These are phyloP conservation scores for Paracamarosporium sp. DNA, from an alignment of 2,329 filamentous ascomycete species.

Conservation along the genomic window DNA sequence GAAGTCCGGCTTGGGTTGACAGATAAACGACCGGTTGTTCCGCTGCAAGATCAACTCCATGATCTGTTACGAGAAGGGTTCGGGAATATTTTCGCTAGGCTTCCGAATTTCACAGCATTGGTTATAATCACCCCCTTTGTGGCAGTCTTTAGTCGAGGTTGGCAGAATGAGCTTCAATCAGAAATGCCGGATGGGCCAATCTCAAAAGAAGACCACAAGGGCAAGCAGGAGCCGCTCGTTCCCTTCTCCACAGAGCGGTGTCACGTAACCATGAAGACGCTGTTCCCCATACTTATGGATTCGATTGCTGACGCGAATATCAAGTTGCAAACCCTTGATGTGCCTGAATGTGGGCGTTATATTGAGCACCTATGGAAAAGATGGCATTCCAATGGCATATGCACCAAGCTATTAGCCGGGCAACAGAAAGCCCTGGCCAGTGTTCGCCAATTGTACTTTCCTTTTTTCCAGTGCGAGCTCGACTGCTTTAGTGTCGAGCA, in stretches of 20 bases:
- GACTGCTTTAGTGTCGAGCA: neutral
- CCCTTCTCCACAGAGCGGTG: neutral
- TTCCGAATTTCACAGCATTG: conserved; percentile 1
- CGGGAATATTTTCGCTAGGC: neutral
- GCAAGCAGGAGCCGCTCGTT: neutral
- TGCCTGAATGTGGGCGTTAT: no score
- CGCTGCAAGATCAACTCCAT: neutral
- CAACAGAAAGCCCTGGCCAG: neutral
- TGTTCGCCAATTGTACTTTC: neutral
- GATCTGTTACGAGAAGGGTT: neutral
- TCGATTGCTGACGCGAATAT: neutral
- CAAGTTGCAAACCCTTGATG: neutral
- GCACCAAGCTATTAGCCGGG: neutral
- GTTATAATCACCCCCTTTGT: conserved; percentile 8
- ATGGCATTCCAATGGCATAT: neutral
- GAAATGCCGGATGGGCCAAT: no score
- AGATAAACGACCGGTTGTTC: neutral
- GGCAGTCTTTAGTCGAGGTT: neutral
- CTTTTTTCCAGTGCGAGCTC: neutral
- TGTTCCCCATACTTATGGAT: neutral
- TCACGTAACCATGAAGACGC: neutral
- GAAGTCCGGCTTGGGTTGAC: neutral
- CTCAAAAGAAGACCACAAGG: no score
- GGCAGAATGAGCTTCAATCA: neutral
- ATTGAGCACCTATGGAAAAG: no score